Conservation (phyloP, 1,139 yeast genomes). For the Hyphopichia fennica region DNA sequence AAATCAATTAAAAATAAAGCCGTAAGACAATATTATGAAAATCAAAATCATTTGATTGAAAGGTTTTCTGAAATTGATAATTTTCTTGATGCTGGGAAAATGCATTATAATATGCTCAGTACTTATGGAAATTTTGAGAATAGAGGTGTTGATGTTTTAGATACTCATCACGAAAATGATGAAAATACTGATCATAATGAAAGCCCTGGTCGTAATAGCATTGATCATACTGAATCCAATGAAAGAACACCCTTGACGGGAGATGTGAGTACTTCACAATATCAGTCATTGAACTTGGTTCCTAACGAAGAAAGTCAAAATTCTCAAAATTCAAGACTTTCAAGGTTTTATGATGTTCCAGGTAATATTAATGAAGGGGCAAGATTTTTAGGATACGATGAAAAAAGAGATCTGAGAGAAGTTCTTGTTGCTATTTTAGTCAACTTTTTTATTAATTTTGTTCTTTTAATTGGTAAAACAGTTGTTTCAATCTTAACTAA, state of each 20-base stretch:
- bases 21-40: constrained; percentile 37
- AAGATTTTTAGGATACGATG: constrained; percentile 49
- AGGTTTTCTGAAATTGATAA: constrained; percentile 62
- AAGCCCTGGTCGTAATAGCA: constrained; percentile 9
- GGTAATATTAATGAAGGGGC: constrained; percentile 62
- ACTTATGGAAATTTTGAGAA: constrained; percentile 44
- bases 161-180: constrained; percentile 23
- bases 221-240: constrained; percentile 1
- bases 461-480: constrained; percentile 61
- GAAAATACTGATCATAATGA: constrained; percentile 17
- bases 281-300: constrained; percentile 3
- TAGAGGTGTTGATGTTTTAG: constrained; percentile 12
- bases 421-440: constrained; percentile 64
- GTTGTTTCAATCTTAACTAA: constrained; percentile 63
- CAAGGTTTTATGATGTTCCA: constrained; percentile 50
- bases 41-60: constrained; percentile 61
- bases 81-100: constrained; percentile 65
- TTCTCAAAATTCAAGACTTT: constrained; percentile 17
- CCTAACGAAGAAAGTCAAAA: background rate
- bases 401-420: constrained; percentile 40
- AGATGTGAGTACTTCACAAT: background rate
- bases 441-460: constrained; percentile 61
- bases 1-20: constrained; percentile 19
- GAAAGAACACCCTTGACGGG: background rate
- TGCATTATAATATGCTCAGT: constrained; percentile 63